A percentile compares a stretch with the other conserved stretches of the same genome.
These are phyloP conservation scores for Umbelopsis sp. DNA, from an alignment of 192 early-diverging fungal species.

Conservation along the genomic window DNA sequence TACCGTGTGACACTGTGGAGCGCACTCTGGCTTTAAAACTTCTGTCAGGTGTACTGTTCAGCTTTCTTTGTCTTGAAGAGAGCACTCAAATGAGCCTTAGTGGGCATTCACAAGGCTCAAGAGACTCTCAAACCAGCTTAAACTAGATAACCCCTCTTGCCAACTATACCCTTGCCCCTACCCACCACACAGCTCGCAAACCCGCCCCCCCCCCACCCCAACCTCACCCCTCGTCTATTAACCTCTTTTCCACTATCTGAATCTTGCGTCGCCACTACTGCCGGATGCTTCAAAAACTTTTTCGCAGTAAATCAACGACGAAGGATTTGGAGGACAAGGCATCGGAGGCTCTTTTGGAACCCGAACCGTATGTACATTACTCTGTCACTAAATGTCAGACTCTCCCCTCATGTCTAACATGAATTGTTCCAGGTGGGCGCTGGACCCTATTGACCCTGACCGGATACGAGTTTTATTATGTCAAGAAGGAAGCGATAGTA, in stretches of 20 bases:
- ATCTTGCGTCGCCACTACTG: neutral
- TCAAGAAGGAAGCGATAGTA: conserved; percentile 49
- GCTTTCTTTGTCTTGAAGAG: conserved; percentile 18
- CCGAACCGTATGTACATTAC: conserved; percentile 31
- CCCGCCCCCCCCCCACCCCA: neutral
- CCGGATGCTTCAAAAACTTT: conserved; percentile 36
- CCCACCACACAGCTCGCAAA: neutral
- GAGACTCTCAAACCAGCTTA: conserved; percentile 13
- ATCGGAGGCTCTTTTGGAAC: conserved; percentile 33
- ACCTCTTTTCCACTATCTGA: neutral
- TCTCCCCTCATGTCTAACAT: neutral
- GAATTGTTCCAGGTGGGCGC: conserved; percentile 42
- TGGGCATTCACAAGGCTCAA: conserved; percentile 22
- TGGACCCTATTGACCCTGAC: conserved; percentile 40
- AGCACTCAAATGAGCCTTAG: conserved; percentile 15
- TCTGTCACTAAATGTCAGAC: conserved; percentile 17
- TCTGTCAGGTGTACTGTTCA: conserved; percentile 13
- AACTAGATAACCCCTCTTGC: conserved; percentile 15
- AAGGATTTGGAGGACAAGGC: conserved; percentile 30
- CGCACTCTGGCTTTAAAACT: conserved; percentile 19
- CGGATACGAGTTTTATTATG: conserved; percentile 54
- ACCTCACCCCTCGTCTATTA: neutral
- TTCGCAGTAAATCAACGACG: conserved; percentile 31
- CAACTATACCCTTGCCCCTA: conserved; percentile 10
- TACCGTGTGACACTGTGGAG: conserved; percentile 9